Percentiles rank a stretch among this genome's conserved stretches.
phyloP scores from a whole-genome alignment of 768 basidiomycete genomes.

The Tricholoma sp. region DNA sequence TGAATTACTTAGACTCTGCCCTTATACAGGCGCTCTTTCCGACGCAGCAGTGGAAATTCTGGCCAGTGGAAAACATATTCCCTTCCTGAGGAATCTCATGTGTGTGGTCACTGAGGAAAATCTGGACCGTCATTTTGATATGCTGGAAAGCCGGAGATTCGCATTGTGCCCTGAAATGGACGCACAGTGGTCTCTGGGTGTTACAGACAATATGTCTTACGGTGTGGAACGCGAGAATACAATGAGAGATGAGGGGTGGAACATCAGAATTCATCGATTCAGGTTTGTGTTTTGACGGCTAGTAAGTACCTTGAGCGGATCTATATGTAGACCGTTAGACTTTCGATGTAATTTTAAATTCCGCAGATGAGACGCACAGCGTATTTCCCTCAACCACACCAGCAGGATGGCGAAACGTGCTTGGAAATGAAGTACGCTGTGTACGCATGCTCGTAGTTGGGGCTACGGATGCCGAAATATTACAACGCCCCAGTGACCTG shows the following conservation, averaged over 20 bases:
- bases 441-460: no score
- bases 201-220: not conserved
- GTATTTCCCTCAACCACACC: no score
- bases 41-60: not conserved
- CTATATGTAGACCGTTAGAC: no score
- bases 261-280: not conserved
- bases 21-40: not conserved
- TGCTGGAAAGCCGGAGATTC: not conserved
- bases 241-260: not conserved
- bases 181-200: not conserved
- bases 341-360: no score
- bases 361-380: no score
- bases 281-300: no score
- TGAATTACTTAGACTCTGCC: not conserved
- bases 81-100: not conserved
- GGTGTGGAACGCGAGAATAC: not conserved
- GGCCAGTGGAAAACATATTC: not conserved
- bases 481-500: no score
- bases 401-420: no score
- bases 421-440: no score
- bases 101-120: not conserved
- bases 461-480: no score
- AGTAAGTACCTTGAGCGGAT: no score
- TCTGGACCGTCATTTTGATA: no score
- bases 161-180: not conserved